phyloP scores from a whole-genome alignment of 257 asterid species.

The Solanum neorickii region DNA sequence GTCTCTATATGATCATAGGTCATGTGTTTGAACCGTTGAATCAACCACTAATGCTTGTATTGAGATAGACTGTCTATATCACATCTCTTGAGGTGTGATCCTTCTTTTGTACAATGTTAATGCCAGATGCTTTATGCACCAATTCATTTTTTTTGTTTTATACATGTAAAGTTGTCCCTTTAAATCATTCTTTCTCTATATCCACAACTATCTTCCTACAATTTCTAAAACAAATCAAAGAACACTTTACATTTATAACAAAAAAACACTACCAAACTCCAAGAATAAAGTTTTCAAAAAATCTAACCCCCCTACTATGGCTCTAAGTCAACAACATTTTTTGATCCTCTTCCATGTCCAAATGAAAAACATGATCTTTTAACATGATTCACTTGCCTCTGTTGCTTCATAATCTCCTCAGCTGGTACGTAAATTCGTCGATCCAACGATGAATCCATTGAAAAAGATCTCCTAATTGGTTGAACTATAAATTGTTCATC shows the following conservation, averaged over 20 bases:
- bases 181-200: background rate
- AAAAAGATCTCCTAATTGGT: conserved; percentile 62
- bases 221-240: background rate
- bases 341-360: conserved; percentile 56
- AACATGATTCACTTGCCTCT: background rate
- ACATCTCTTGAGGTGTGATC: too few relatives aligned
- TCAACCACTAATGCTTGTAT: too few relatives aligned
- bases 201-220: too few relatives aligned
- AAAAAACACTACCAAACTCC: background rate
- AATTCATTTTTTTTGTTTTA: too few relatives aligned
- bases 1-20: too few relatives aligned
- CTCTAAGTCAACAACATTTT: conserved; percentile 36
- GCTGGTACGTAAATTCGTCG: conserved; percentile 45
- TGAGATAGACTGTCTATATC: too few relatives aligned
- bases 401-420: conserved; percentile 31
- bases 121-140: too few relatives aligned
- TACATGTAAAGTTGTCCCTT: background rate
- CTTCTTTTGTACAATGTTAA: too few relatives aligned
- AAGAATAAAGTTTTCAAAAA: background rate
- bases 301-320: background rate
- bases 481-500: conserved; percentile 47
- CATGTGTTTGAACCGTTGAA: too few relatives aligned
- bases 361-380: conserved; percentile 60
- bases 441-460: conserved; percentile 74
- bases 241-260: background rate